Evolutionary conservation across 257 asterid genomes (phyloP).

Genomic region (Datura wrightii): DNA sequence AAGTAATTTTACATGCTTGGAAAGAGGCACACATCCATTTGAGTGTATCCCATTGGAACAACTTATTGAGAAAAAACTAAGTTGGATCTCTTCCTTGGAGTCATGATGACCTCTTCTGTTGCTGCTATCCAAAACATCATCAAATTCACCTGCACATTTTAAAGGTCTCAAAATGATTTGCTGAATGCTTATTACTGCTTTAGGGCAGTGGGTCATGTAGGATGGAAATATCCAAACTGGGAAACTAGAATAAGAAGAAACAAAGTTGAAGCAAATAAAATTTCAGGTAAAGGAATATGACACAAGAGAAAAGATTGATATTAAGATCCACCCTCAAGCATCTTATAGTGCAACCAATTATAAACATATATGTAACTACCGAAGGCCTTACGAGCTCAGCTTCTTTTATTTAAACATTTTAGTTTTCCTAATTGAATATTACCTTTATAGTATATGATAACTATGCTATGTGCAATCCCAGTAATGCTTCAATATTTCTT

Average conservation of each 20-base stretch:
- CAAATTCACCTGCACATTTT: constrained; percentile 80
- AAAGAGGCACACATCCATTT: constrained; percentile 61
- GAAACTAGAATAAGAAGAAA: background rate
- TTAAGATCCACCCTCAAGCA: constrained; percentile 15
- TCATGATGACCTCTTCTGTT: constrained; percentile 41
- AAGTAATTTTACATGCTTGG: constrained; percentile 51
- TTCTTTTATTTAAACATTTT: constrained; percentile 17
- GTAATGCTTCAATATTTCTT: background rate
- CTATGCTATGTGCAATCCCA: constrained; percentile 6
- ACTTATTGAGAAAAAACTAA: constrained; percentile 46
- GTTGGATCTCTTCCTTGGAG: constrained; percentile 56
- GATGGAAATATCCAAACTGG: constrained; percentile 10
- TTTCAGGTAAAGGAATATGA: background rate
- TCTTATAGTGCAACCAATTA: background rate
- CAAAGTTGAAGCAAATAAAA: background rate
- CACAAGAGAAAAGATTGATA: background rate
- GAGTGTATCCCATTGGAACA: constrained; percentile 37
- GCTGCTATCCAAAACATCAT: constrained; percentile 67
- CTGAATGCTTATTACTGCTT: constrained; percentile 5
- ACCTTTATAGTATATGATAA: background rate
- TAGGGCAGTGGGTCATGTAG: constrained; percentile 13
- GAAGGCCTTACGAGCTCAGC: background rate
- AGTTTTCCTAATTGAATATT: background rate
- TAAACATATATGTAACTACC: background rate
- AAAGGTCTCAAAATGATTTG: constrained; percentile 31